Conservation (phyloP, 768 basidiomycete species). For the Saitozyma sp. region DNA sequence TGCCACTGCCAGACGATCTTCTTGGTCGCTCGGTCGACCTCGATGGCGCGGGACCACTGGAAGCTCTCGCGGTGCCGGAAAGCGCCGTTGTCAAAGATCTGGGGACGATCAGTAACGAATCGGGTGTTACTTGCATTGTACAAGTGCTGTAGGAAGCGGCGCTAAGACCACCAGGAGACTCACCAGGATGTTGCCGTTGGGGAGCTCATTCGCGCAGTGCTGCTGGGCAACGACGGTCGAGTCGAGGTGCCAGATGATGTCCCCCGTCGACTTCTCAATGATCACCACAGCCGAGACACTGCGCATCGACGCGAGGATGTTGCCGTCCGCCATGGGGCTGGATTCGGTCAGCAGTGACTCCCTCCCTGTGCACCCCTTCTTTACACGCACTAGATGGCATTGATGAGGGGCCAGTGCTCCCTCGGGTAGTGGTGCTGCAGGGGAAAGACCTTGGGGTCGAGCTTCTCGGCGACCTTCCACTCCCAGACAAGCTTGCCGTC, state of each 20-base stretch:
- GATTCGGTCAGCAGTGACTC: background rate
- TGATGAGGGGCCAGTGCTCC: slow-evolving; percentile 26
- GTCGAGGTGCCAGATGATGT: slow-evolving; percentile 53
- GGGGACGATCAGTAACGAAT: background rate
- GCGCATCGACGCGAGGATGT: slow-evolving; percentile 50
- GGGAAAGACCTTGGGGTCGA: slow-evolving; percentile 23
- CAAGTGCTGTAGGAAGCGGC: background rate
- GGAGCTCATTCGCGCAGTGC: slow-evolving; percentile 8
- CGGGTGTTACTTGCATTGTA: background rate
- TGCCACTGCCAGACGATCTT: slow-evolving; percentile 26
- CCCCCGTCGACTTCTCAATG: slow-evolving; percentile 46
- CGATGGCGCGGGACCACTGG: slow-evolving; percentile 27
- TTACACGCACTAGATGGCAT: slow-evolving; percentile 19
- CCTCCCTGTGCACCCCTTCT: background rate
- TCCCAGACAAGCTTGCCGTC: slow-evolving; percentile 24
- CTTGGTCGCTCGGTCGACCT: slow-evolving; percentile 21
- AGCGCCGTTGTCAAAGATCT: slow-evolving; percentile 48
- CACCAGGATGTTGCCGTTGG: slow-evolving; percentile 13
- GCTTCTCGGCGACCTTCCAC: slow-evolving; percentile 22
- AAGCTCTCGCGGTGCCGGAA: slow-evolving; percentile 27
- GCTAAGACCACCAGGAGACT: background rate
- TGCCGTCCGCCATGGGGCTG: slow-evolving; percentile 37
- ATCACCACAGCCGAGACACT: slow-evolving; percentile 42
- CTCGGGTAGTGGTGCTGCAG: slow-evolving; percentile 20
- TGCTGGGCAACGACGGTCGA: slow-evolving; percentile 50